A percentile compares a stretch with the other conserved stretches of the same genome.
These are phyloP conservation scores for Alloteropsis angusta DNA, from an alignment of 202 grass and related monocot species.

Conservation along the genomic window DNA sequence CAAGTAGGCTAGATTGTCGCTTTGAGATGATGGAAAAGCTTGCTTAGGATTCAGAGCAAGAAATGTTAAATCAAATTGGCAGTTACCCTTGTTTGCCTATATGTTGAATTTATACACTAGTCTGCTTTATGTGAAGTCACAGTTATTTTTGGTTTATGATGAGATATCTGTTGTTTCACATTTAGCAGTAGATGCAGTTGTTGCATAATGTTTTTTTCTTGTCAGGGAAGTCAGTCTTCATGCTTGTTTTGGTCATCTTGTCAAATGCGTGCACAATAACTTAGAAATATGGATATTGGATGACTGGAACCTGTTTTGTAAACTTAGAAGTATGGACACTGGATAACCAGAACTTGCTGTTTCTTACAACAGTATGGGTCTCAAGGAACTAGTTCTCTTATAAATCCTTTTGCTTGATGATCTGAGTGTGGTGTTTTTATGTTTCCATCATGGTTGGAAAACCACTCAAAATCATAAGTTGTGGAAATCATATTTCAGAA, in stretches of 20 bases:
- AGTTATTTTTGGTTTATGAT: background rate
- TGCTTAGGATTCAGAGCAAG: background rate
- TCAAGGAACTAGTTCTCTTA: conserved; percentile 15
- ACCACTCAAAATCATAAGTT: background rate
- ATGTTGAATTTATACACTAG: background rate
- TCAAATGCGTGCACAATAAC: background rate
- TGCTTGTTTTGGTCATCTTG: conserved; percentile 11
- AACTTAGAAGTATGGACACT: background rate
- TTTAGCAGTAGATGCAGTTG: background rate
- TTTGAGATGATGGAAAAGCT: conserved; percentile 7
- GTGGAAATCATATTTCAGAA: conserved; percentile 54
- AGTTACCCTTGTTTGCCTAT: conserved; percentile 6
- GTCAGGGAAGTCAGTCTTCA: background rate
- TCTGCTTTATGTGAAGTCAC: conserved; percentile 5
- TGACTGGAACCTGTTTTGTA: background rate
- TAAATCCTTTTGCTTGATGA: conserved; percentile 6
- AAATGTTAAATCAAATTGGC: conserved; percentile 6
- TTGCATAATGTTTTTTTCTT: conserved; percentile 7
- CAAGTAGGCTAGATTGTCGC: background rate
- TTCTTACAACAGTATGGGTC: background rate
- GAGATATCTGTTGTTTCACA: background rate
- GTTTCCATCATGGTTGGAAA: conserved; percentile 3
- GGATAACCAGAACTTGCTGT: background rate
- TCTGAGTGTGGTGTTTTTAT: conserved; percentile 13
- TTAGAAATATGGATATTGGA: background rate